These are phyloP conservation scores for Candida smagusa DNA, from an alignment of 1,139 yeast species.

Conservation along the genomic window DNA sequence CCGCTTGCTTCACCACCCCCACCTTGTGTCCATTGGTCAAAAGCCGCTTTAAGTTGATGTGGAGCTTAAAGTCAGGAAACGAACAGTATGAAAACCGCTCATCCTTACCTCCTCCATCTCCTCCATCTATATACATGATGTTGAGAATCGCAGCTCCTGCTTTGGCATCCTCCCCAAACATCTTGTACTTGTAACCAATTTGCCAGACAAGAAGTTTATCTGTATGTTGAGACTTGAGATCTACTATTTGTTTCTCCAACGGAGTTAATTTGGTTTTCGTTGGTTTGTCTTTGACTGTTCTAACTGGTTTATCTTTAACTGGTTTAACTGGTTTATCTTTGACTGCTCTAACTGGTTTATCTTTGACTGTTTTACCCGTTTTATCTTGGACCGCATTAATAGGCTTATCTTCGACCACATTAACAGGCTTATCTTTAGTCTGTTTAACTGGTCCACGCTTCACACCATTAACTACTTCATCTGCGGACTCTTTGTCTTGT, in stretches of 20 bases:
- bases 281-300: background rate
- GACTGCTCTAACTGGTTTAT: background rate
- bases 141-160: constrained; percentile 63
- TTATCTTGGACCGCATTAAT: background rate
- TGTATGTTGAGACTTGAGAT: constrained; percentile 53
- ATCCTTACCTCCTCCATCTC: constrained; percentile 37
- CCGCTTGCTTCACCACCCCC: constrained; percentile 84
- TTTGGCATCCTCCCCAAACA: constrained; percentile 81
- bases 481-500: too few species aligned
- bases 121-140: constrained; percentile 71
- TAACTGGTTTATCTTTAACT: background rate
- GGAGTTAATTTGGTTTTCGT: constrained; percentile 50
- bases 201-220: constrained; percentile 78
- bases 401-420: too few species aligned
- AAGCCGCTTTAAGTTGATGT: constrained; percentile 68
- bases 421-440: too few species aligned
- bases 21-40: constrained; percentile 67
- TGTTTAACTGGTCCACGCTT: too few species aligned
- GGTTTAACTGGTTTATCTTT: constrained; percentile 1
- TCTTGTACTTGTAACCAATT: constrained; percentile 87
- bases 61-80: constrained; percentile 74
- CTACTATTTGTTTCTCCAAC: constrained; percentile 70
- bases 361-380: background rate
- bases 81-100: constrained; percentile 78
- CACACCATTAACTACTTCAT: too few species aligned